Evolutionary conservation across 139 green algal species (phyloP).

Genomic region (Micractinium sp.): DNA sequence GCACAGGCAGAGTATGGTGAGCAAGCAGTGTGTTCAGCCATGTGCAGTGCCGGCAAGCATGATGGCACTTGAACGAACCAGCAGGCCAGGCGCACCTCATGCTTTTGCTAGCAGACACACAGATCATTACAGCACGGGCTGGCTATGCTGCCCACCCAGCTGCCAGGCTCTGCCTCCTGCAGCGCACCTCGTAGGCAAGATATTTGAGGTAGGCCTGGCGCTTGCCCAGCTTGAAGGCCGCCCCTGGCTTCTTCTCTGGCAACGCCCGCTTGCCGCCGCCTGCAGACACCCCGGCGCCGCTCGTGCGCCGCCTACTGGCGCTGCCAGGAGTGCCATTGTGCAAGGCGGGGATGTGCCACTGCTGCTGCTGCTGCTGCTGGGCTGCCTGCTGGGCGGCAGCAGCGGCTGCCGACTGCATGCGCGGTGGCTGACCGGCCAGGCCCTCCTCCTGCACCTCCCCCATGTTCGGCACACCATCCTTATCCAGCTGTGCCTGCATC

Average conservation of each 20-base stretch:
- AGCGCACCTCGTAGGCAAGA: constrained; percentile 60
- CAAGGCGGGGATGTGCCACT: constrained; percentile 32
- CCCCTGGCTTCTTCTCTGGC: constrained; percentile 42
- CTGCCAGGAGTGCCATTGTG: constrained; percentile 15
- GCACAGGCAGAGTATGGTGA: background rate
- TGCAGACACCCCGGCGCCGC: background rate
- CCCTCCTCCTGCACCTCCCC: constrained; percentile 34
- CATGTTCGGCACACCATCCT: constrained; percentile 43
- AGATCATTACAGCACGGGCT: background rate
- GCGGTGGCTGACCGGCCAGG: background rate
- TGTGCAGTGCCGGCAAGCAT: background rate
- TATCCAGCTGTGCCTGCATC: constrained; percentile 28
- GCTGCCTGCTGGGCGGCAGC: background rate
- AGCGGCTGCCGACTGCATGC: background rate
- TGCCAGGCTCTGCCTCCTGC: too few species aligned
- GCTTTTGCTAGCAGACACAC: background rate
- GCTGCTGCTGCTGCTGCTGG: background rate
- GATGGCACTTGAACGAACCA: background rate
- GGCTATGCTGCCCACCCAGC: background rate
- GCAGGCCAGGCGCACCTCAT: background rate
- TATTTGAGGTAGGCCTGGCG: constrained; percentile 58
- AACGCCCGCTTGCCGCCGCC: constrained; percentile 4
- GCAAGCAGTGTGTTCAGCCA: background rate
- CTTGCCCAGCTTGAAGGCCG: constrained; percentile 53
- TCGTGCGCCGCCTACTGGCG: background rate